These are phyloP conservation scores for Dioscorea dumetorum DNA, from an alignment of 106 monocot species.

Conservation along the genomic window DNA sequence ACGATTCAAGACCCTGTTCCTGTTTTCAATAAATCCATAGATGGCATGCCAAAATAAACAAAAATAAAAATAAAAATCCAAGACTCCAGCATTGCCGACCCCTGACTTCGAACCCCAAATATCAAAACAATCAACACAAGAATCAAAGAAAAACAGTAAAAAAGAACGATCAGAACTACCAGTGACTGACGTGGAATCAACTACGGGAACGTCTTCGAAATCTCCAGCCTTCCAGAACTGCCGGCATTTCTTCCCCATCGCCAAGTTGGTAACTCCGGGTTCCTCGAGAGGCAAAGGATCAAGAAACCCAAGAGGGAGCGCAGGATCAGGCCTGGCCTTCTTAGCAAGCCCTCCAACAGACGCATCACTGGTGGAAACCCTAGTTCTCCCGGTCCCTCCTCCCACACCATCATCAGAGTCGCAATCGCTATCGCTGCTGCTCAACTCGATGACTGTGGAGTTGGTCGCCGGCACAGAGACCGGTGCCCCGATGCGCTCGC, in stretches of 20 bases:
- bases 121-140: background rate
- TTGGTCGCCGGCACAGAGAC: background rate
- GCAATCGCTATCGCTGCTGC: slow-evolving; percentile 33
- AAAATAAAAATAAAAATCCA: background rate
- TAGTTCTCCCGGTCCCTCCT: slow-evolving; percentile 5
- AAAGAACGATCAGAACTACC: slow-evolving; percentile 15
- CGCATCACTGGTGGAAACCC: slow-evolving; percentile 1
- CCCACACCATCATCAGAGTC: slow-evolving; percentile 18
- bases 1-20: background rate
- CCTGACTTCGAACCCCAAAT: background rate
- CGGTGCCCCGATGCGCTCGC: background rate
- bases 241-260: slow-evolving; percentile 6
- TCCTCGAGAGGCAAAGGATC: slow-evolving; percentile 51
- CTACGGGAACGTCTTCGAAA: slow-evolving; percentile 23
- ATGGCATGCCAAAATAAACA: background rate
- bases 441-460: slow-evolving; percentile 28
- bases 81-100: too few species aligned
- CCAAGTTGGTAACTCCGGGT: background rate
- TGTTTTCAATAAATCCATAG: background rate
- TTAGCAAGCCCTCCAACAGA: background rate
- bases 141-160: background rate
- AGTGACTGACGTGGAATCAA: background rate
- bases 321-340: slow-evolving; percentile 5
- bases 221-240: slow-evolving; percentile 98
- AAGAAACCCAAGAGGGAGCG: slow-evolving; percentile 54